Percentiles rank a stretch among this genome's conserved stretches.
These are phyloP conservation scores for Arachnomyces sp. DNA, from an alignment of 2,329 filamentous ascomycete genomes.

Conservation along the genomic window DNA sequence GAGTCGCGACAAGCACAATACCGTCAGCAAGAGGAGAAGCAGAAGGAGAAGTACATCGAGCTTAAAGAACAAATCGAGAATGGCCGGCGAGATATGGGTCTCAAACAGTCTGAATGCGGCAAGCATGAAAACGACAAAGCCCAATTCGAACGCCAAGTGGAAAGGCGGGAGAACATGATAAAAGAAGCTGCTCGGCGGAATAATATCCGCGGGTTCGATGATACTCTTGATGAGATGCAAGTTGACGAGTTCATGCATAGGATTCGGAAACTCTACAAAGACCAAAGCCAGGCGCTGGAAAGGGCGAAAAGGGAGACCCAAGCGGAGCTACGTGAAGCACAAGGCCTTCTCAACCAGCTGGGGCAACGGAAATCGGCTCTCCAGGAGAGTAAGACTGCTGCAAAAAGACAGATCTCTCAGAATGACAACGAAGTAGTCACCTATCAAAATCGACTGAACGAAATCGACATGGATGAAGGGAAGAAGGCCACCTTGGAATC, in stretches of 20 bases:
- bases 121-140: slow-evolving; percentile 79
- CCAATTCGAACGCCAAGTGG: slow-evolving; percentile 72
- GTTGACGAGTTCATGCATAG: slow-evolving; percentile 70
- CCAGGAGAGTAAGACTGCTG: slow-evolving; percentile 63
- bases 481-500: slow-evolving; percentile 68
- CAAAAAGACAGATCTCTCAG: slow-evolving; percentile 61
- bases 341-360: slow-evolving; percentile 61
- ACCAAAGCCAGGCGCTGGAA: slow-evolving; percentile 73
- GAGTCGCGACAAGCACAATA: slow-evolving; percentile 63
- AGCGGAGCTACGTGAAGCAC: slow-evolving; percentile 65
- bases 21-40: slow-evolving; percentile 53
- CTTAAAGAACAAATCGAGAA: slow-evolving; percentile 47
- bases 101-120: slow-evolving; percentile 46
- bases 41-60: slow-evolving; percentile 56
- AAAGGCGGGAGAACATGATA: slow-evolving; percentile 62
- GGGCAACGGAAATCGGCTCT: slow-evolving; percentile 65
- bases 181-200: slow-evolving; percentile 68
- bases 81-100: slow-evolving; percentile 33
- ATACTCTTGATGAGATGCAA: slow-evolving; percentile 63
- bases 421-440: slow-evolving; percentile 63
- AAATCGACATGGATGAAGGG: slow-evolving; percentile 80
- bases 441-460: slow-evolving; percentile 60
- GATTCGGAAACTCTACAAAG: slow-evolving; percentile 63
- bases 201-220: slow-evolving; percentile 75
- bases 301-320: slow-evolving; percentile 64